Conservation (phyloP, 2,329 filamentous ascomycete genomes). For the Coniella vitis region DNA sequence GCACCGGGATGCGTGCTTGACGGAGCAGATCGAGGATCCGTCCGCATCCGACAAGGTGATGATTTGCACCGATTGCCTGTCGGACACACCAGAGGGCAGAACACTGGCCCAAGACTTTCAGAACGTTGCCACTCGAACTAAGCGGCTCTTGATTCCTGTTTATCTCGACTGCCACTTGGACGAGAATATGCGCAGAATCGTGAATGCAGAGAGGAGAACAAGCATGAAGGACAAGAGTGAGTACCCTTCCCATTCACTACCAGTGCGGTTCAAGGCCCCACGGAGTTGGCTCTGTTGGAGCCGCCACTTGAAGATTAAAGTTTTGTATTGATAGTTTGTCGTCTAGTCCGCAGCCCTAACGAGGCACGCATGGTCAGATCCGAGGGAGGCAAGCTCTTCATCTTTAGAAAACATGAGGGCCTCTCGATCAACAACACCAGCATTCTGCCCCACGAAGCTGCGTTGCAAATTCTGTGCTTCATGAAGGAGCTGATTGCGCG, state of each 20-base stretch:
- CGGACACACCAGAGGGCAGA: conserved; percentile 21
- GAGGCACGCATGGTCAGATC: conserved; percentile 15
- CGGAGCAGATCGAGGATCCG: conserved; percentile 20
- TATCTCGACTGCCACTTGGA: conserved; percentile 20
- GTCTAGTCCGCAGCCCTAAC: conserved; percentile 14
- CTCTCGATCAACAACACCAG: conserved; percentile 23
- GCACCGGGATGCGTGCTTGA: conserved; percentile 20
- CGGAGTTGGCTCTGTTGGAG: background rate
- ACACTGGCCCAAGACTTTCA: conserved; percentile 20
- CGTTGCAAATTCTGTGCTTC: conserved; percentile 24
- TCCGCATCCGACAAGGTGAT: conserved; percentile 18
- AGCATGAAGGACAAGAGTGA: conserved; percentile 17
- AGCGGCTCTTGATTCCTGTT: conserved; percentile 24
- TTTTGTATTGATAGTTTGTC: too few species aligned
- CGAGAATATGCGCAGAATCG: conserved; percentile 21
- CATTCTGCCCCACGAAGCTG: conserved; percentile 20
- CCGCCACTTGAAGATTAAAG: too few species aligned
- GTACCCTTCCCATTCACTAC: too few species aligned
- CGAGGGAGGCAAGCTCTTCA: conserved; percentile 13
- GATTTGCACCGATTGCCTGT: conserved; percentile 25
- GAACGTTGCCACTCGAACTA: conserved; percentile 19
- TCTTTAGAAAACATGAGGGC: conserved; percentile 9
- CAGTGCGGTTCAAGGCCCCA: too few species aligned
- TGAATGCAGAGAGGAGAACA: conserved; percentile 18
- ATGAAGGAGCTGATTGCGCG: conserved; percentile 19